Percentiles rank a stretch among this genome's conserved stretches.
Evolutionary conservation across 257 asterid genomes (phyloP).

Genomic region (Verbascum thapsus): DNA sequence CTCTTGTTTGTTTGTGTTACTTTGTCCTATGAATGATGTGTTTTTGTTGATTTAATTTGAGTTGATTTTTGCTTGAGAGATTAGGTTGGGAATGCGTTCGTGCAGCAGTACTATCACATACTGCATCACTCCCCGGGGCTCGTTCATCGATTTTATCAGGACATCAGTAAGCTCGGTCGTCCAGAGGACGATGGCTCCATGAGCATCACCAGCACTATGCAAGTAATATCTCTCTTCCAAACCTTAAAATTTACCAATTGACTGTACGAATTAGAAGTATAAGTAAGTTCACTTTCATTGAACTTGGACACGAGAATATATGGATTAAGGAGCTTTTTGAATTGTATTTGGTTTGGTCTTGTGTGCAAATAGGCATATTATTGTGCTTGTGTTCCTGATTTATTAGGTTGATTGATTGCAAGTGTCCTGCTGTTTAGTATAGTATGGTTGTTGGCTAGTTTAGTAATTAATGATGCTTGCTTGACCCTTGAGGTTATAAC

Average conservation of each 20-base stretch:
- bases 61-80: slow-evolving; percentile 8
- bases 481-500: slow-evolving; percentile 14
- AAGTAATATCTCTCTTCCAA: slow-evolving; percentile 53
- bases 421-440: slow-evolving; percentile 1
- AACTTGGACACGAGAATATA: background rate
- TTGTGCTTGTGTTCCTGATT: background rate
- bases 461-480: background rate
- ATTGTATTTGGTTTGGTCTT: background rate
- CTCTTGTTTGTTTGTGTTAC: background rate
- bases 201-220: slow-evolving; percentile 80
- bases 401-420: slow-evolving; percentile 11
- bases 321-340: background rate
- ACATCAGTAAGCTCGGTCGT: slow-evolving; percentile 80
- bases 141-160: slow-evolving; percentile 80
- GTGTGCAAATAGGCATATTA: background rate
- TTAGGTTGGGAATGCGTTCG: slow-evolving; percentile 91
- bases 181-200: slow-evolving; percentile 80
- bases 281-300: slow-evolving; percentile 8
- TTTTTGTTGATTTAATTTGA: background rate
- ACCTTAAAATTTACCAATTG: background rate
- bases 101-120: slow-evolving; percentile 82
- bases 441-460: background rate
- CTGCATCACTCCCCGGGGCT: slow-evolving; percentile 81
- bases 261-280: background rate
- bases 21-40: background rate